phyloP scores from a whole-genome alignment of 2,329 filamentous ascomycete genomes.

The Pestalotiopsis sp. region DNA sequence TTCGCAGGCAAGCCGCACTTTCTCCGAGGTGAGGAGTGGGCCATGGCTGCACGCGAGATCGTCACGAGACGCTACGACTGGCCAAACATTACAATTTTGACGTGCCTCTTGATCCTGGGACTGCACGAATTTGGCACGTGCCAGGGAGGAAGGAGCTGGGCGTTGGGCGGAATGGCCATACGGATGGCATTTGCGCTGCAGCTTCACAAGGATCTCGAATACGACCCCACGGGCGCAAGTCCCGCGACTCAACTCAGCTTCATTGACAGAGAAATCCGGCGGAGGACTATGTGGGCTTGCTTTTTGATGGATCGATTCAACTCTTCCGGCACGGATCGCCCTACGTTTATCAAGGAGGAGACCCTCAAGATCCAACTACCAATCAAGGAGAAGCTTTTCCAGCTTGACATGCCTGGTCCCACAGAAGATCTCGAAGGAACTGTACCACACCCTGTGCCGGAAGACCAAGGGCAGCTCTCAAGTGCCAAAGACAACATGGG shows the following conservation, averaged over 20 bases:
- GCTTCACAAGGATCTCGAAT: constrained; percentile 86
- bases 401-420: constrained; percentile 85
- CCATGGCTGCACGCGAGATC: constrained; percentile 82
- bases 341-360: constrained; percentile 88
- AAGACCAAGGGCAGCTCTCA: constrained; percentile 64
- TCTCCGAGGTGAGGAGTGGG: constrained; percentile 89
- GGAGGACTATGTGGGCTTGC: constrained; percentile 97
- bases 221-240: constrained; percentile 71
- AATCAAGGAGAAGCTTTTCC: constrained; percentile 86
- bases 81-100: constrained; percentile 94
- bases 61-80: constrained; percentile 87
- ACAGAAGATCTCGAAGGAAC: constrained; percentile 82
- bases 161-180: constrained; percentile 90
- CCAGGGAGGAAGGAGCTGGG: constrained; percentile 94
- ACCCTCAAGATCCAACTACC: constrained; percentile 88
- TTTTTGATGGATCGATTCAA: constrained; percentile 98
- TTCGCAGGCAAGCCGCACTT: constrained; percentile 79
- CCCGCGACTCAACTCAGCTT: constrained; percentile 74
- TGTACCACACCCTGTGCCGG: constrained; percentile 62
- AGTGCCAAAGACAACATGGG: constrained; percentile 87
- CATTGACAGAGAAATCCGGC: constrained; percentile 88
- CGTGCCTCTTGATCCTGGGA: constrained; percentile 84
- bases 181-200: constrained; percentile 97
- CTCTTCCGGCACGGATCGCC: constrained; percentile 90
- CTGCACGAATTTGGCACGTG: constrained; percentile 97